A percentile compares a stretch with the other conserved stretches of the same genome.
phyloP scores from a whole-genome alignment of 2,329 filamentous ascomycete genomes.

The Peltaster fructicola region DNA sequence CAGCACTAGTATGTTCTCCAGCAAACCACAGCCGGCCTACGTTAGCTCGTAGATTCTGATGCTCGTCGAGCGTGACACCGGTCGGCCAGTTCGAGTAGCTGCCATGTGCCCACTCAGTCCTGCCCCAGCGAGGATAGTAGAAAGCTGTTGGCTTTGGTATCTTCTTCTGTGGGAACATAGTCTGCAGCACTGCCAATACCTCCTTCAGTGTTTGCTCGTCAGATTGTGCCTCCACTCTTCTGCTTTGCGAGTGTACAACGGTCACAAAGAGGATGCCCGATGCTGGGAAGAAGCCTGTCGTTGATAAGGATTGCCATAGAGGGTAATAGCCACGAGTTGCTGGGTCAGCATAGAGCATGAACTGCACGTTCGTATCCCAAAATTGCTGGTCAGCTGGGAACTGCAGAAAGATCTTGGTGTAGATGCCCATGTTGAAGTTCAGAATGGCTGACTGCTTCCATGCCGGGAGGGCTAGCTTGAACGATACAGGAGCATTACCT shows the following conservation, averaged over 20 bases:
- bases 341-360: slow-evolving; percentile 35
- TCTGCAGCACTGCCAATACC: slow-evolving; percentile 37
- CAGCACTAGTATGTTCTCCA: slow-evolving; percentile 43
- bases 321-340: slow-evolving; percentile 36
- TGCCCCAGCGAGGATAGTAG: slow-evolving; percentile 42
- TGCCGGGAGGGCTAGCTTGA: slow-evolving; percentile 39
- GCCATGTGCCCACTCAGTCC: slow-evolving; percentile 35
- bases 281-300: slow-evolving; percentile 38
- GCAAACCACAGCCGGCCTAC: slow-evolving; percentile 42
- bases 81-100: slow-evolving; percentile 53
- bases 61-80: slow-evolving; percentile 44
- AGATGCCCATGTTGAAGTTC: slow-evolving; percentile 51
- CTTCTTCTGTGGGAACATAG: slow-evolving; percentile 41
- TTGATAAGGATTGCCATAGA: slow-evolving; percentile 45
- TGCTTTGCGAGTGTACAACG: slow-evolving; percentile 38
- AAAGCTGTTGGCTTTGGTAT: slow-evolving; percentile 44
- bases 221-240: slow-evolving; percentile 40
- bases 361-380: slow-evolving; percentile 40
- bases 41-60: slow-evolving; percentile 52
- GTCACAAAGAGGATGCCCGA: slow-evolving; percentile 51
- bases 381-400: slow-evolving; percentile 42
- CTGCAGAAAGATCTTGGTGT: slow-evolving; percentile 56
- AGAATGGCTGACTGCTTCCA: slow-evolving; percentile 50
- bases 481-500: slow-evolving; percentile 39
- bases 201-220: slow-evolving; percentile 40